Evolutionary conservation across 371 early-diverging fungal genomes (phyloP), one percentile per base, ranked within the genome.

Genomic region (Actinomortierella ambigua): DNA sequence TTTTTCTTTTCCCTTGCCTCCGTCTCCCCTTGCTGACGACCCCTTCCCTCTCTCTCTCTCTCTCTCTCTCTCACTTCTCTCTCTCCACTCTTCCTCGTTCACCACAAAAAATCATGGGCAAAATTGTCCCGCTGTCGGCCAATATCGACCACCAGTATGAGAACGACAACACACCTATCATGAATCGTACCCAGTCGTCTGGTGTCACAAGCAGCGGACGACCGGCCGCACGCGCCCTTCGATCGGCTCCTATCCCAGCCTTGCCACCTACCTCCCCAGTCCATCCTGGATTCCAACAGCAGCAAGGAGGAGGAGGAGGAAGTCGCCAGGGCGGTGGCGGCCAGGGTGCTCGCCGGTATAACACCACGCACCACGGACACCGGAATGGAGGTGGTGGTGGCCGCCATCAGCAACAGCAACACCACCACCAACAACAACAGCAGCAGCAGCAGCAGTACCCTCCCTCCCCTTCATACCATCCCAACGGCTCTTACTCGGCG

Each of bases 111-210:
- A 62, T 42, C 73, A 66, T 14, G 29, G 65, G 15, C 66, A 71
- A 50, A 61, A 62, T 34, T 29, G 57, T 22, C 7, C 34, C 34
- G 34, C 11, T 34, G 34, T 6, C 34, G 11, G 7, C 34, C 34
- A 34, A 34, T 34, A 34, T 34, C 34, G 34, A 34, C 7, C 11
- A 34, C 11, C 66, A 65, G 39, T 71, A 71, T 66, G 66, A 55
- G 13, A 56, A 26, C 11, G 73, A 71, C 26, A 66, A 44, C 1
- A 71, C 73, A 26, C 73, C 73, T 22, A 71, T 71, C 54, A 71
- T 71, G 54, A 71, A 66, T 1, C 66, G 66, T 26, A 63, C 46
- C 42, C 18, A 48, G 2, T 59, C 71, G 1, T 59, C 65, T 15
- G 22, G 52, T 7, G 55, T 60, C 17, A 64, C 69, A 7, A 64